Conservation (phyloP, 2,329 filamentous ascomycete species). For the Colletotrichum graminicola region DNA sequence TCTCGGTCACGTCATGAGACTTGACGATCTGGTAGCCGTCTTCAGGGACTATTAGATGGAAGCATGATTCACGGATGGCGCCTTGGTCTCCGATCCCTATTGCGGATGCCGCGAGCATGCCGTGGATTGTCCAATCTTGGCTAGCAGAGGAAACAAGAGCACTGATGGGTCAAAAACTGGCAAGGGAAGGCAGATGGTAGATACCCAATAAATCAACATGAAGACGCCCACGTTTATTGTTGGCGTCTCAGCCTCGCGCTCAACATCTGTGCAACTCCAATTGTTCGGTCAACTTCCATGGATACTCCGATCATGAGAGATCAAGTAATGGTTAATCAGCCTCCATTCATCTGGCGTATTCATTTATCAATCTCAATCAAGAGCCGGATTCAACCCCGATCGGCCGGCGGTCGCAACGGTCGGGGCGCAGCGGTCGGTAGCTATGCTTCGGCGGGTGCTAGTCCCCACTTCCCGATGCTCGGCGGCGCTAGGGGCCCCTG, state of each 20-base stretch:
- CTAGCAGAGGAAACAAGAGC: background rate
- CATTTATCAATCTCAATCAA: background rate
- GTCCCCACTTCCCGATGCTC: constrained; percentile 39
- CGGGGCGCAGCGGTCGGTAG: constrained; percentile 24
- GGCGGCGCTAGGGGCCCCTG: constrained; percentile 34
- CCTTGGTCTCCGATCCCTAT: background rate
- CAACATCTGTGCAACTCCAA: background rate
- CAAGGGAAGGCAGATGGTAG: constrained; percentile 25
- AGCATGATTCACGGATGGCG: background rate
- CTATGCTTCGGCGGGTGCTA: constrained; percentile 20
- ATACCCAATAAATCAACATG: constrained; percentile 34
- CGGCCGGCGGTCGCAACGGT: constrained; percentile 8
- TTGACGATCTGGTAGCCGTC: constrained; percentile 88
- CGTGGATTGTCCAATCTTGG: background rate
- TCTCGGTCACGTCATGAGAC: constrained; percentile 79
- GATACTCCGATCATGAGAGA: background rate
- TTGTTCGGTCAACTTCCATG: too few relatives aligned
- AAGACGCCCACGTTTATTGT: constrained; percentile 1
- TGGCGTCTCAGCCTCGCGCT: background rate
- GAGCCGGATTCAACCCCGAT: background rate
- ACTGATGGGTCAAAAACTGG: constrained; percentile 4
- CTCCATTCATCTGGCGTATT: background rate
- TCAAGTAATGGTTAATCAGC: background rate
- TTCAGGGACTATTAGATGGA: constrained; percentile 74
- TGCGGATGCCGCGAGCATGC: background rate